Evolutionary conservation across 805 yeast genomes (phyloP).

Genomic region (Starmera quercuum): DNA sequence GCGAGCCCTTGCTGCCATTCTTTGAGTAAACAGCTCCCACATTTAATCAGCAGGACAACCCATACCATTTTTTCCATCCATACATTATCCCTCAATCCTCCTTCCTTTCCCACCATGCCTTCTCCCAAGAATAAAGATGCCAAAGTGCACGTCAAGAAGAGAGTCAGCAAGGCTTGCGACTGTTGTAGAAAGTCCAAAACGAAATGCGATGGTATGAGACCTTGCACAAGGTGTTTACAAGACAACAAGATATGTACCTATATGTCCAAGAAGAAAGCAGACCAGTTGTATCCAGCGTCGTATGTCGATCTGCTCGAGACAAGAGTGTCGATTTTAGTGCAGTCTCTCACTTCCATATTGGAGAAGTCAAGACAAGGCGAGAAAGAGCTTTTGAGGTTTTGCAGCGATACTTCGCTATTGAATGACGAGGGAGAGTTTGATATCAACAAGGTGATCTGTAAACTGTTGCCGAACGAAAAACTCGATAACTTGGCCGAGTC

Average conservation of each 20-base stretch:
- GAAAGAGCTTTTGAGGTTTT: constrained; percentile 9
- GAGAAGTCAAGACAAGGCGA: constrained; percentile 9
- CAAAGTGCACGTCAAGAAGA: constrained; percentile 15
- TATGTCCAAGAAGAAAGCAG: constrained; percentile 43
- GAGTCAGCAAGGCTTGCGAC: constrained; percentile 38
- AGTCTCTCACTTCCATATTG: constrained; percentile 24
- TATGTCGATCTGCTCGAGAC: constrained; percentile 45
- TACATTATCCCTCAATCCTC: neutral
- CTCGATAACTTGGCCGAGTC: constrained; percentile 18
- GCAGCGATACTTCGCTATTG: constrained; percentile 10
- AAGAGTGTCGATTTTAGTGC: constrained; percentile 38
- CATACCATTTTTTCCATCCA: no score
- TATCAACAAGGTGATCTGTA: constrained; percentile 18
- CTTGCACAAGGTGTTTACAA: constrained; percentile 41
- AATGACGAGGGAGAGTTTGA: constrained; percentile 17
- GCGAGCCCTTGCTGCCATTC: no score
- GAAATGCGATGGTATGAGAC: constrained; percentile 39
- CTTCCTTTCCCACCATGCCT: neutral
- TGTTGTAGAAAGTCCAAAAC: constrained; percentile 37
- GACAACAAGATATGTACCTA: constrained; percentile 53
- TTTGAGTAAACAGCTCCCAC: no score
- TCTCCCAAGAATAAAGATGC: neutral
- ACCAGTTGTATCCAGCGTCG: constrained; percentile 34
- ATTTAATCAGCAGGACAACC: no score
- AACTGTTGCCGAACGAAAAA: constrained; percentile 14